Conservation (phyloP, 2,329 filamentous ascomycete genomes). For the Thielaviopsis punctulata region DNA sequence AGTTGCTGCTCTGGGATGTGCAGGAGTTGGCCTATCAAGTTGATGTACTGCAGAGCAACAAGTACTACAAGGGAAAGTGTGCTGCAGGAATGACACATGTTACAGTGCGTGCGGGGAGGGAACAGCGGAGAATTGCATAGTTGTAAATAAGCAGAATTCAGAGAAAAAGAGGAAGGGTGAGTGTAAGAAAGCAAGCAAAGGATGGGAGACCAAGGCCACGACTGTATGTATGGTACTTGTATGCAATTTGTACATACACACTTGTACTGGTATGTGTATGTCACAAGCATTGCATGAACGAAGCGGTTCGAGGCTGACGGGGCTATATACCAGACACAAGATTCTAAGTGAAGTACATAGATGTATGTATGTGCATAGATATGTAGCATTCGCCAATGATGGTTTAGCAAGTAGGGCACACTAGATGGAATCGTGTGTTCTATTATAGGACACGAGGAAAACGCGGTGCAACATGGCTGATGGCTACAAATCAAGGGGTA, state of each 20-base stretch:
- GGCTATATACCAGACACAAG: background rate
- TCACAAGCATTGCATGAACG: background rate
- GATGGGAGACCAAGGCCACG: too few relatives aligned
- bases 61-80: background rate
- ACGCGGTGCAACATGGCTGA: too few relatives aligned
- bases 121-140: background rate
- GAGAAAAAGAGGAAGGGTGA: background rate
- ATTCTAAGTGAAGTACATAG: background rate
- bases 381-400: background rate
- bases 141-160: too few relatives aligned
- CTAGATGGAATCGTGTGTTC: background rate
- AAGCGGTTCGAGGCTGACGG: background rate
- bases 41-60: background rate
- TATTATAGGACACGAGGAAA: background rate
- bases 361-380: too few relatives aligned
- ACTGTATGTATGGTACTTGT: too few relatives aligned
- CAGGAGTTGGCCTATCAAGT: background rate
- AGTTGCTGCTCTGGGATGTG: background rate
- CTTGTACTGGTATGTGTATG: background rate
- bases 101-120: background rate
- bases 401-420: background rate
- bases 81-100: constrained; percentile 1
- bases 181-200: too few relatives aligned
- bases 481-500: too few relatives aligned
- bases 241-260: too few relatives aligned